Conservation (phyloP, 2,329 filamentous ascomycete genomes). For the Trichophyton rubrum region DNA sequence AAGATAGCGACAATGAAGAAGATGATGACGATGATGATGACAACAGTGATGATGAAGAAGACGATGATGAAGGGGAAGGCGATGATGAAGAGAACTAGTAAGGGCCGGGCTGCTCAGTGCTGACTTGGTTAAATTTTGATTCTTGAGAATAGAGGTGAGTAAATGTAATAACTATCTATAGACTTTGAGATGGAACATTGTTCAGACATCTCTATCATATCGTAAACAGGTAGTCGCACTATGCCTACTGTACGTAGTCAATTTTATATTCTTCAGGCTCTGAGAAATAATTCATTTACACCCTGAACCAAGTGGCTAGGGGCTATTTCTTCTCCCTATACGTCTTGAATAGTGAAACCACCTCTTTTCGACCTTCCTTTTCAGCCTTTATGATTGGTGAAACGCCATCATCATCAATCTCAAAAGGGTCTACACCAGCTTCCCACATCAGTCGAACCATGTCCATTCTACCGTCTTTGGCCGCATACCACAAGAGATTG, state of each 20-base stretch:
- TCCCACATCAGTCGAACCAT: neutral
- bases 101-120: no score
- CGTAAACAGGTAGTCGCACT: no score
- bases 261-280: no score
- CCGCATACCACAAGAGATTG: neutral
- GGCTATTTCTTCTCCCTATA: neutral
- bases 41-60: constrained; percentile 19
- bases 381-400: neutral
- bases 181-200: no score
- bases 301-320: no score
- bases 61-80: constrained; percentile 37
- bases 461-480: neutral
- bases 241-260: no score
- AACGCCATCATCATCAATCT: neutral
- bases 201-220: no score
- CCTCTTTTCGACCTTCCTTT: neutral
- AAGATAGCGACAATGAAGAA: constrained; percentile 47
- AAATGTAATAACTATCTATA: no score
- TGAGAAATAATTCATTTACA: no score
- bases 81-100: constrained; percentile 20
- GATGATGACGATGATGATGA: constrained; percentile 30
- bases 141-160: no score
- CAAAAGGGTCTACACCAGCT: neutral
- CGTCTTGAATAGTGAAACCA: neutral
- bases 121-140: no score